These are phyloP conservation scores for Helianthus annuus DNA, from an alignment of 129 eudicot species.

Conservation along the genomic window HanXRQr2.0-SUNRISE NC_035435.2:136755372-136755871, in stretches of 20 bases:
- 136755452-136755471: slow-evolving; percentile 12
- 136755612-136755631: slow-evolving; percentile 84
- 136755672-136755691: slow-evolving; percentile 72
- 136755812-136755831: neutral
- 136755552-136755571: slow-evolving; percentile 80
- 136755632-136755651: slow-evolving; percentile 57
- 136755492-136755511: slow-evolving; percentile 87
- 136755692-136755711: slow-evolving; percentile 66
- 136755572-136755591: slow-evolving; percentile 66
- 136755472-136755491: slow-evolving; percentile 58
- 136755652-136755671: slow-evolving; percentile 68
- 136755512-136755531: slow-evolving; percentile 87
- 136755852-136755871: neutral
- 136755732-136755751: slow-evolving; percentile 50
- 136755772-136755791: neutral
- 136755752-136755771: neutral
- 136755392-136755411: neutral
- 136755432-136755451: neutral
- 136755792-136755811: neutral
- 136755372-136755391: slow-evolving; percentile 22
- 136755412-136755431: neutral
- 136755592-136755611: slow-evolving; percentile 75
- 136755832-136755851: neutral
- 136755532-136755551: slow-evolving; percentile 79
- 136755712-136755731: slow-evolving; percentile 94